Evolutionary conservation across 2,329 filamentous ascomycete genomes (phyloP).

Genomic region (Basipetospora chlamydospora): DNA sequence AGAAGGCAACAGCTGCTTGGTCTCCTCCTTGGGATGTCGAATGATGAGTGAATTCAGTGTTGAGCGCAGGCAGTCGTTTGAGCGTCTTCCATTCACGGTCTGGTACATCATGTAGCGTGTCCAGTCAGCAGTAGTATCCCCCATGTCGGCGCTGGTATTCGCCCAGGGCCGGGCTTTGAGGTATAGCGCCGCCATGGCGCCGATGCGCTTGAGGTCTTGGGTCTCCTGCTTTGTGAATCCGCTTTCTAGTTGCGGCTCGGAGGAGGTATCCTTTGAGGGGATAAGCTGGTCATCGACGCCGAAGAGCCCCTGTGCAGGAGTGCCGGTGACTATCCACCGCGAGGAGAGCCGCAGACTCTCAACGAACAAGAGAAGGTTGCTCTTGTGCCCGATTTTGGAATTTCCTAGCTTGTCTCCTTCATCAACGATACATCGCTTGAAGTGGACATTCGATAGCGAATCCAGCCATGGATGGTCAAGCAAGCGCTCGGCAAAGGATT

Average conservation of each 20-base stretch:
- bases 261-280: not conserved
- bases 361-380: conserved; percentile 35
- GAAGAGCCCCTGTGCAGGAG: conserved; percentile 70
- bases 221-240: conserved; percentile 31
- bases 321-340: conserved; percentile 83
- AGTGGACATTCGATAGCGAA: conserved; percentile 59
- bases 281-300: conserved; percentile 34
- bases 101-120: conserved; percentile 54
- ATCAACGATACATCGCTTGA: conserved; percentile 80
- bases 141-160: conserved; percentile 37
- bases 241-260: no score
- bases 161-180: conserved; percentile 69
- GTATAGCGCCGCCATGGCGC: conserved; percentile 54
- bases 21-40: conserved; percentile 60
- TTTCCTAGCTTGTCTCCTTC: conserved; percentile 80
- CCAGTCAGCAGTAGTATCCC: conserved; percentile 53
- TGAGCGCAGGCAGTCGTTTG: conserved; percentile 37
- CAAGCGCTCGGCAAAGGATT: conserved; percentile 58
- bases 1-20: conserved; percentile 54
- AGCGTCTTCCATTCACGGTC: conserved; percentile 24
- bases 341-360: conserved; percentile 49
- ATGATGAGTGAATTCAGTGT: conserved; percentile 71
- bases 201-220: conserved; percentile 51
- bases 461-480: no score
- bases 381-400: conserved; percentile 37